A percentile compares a stretch with the other conserved stretches of the same genome.
Conservation (phyloP, 352 stramenopile species). For the Globisporangium okanoganense region DNA sequence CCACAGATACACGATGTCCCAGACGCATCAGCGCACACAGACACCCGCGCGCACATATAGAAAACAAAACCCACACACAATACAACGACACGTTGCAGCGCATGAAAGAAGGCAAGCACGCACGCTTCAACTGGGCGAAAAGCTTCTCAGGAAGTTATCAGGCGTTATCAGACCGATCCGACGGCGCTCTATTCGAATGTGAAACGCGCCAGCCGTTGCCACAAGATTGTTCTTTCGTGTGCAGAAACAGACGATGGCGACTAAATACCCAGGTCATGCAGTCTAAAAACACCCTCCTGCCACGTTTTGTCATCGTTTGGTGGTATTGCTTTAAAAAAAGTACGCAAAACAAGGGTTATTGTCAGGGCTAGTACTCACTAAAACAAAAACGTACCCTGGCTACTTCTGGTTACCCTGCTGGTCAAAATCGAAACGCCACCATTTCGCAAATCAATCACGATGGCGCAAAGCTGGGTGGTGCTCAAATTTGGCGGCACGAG, state of each 20-base stretch:
- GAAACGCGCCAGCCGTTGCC: no score
- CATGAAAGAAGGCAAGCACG: no score
- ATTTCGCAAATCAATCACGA: not conserved
- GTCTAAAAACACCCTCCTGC: not conserved
- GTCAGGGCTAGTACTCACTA: no score
- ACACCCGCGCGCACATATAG: not conserved
- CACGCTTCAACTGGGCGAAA: not conserved
- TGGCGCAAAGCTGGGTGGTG: constrained; percentile 59
- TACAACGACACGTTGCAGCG: constrained; percentile 1
- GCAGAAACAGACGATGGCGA: not conserved
- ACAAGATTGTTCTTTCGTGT: constrained; percentile 5
- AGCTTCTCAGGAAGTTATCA: not conserved
- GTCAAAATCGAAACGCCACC: constrained; percentile 3
- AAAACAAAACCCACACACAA: not conserved
- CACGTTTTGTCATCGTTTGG: no score
- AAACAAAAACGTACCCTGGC: not conserved
- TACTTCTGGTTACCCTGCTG: not conserved
- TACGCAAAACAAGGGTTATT: no score
- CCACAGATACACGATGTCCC: not conserved
- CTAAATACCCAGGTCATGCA: not conserved
- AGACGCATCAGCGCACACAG: not conserved
- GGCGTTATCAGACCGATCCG: not conserved
- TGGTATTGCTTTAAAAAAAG: no score
- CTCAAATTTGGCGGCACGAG: constrained; percentile 90
- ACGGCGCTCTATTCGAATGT: constrained; percentile 8